These are phyloP conservation scores for Xylariomycetidae sp. DNA, from an alignment of 2,329 filamentous ascomycete species.

Conservation along the genomic window DNA sequence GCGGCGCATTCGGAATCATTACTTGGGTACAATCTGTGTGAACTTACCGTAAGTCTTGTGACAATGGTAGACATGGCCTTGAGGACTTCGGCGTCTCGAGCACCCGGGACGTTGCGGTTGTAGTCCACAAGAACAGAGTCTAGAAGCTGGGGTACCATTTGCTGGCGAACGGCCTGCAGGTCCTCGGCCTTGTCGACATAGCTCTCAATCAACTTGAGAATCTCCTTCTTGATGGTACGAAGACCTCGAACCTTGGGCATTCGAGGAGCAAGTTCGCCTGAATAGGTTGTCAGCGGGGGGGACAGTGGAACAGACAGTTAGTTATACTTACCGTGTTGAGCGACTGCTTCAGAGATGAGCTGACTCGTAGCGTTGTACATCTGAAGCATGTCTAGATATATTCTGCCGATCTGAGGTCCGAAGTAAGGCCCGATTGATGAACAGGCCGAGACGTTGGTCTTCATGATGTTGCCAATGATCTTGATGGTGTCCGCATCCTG, in stretches of 20 bases:
- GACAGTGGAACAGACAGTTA: too few relatives aligned
- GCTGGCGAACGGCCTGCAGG: conserved; percentile 82
- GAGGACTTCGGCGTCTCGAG: conserved; percentile 90
- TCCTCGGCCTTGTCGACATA: conserved; percentile 99
- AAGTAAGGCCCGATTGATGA: conserved; percentile 96
- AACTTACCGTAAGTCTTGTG: conserved; percentile 86
- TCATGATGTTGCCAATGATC: conserved; percentile 99
- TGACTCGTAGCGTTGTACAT: conserved; percentile 98
- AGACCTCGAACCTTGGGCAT: conserved; percentile 94
- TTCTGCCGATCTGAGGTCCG: conserved; percentile 93
- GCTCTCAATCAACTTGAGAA: conserved; percentile 94
- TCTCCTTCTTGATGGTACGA: conserved; percentile 98
- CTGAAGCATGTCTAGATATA: conserved; percentile 97
- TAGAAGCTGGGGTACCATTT: conserved; percentile 91
- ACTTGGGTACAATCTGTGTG: conserved; percentile 23
- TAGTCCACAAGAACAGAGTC: conserved; percentile 95
- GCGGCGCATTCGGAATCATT: neutral
- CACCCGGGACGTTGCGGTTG: conserved; percentile 92
- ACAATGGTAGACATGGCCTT: conserved; percentile 98
- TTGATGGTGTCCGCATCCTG: conserved; percentile 96
- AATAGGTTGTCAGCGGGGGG: too few relatives aligned
- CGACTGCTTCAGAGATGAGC: conserved; percentile 89
- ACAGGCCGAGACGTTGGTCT: conserved; percentile 98
- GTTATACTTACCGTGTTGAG: conserved; percentile 70
- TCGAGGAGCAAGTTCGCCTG: conserved; percentile 88